Percentiles rank a stretch among this genome's conserved stretches.
These are phyloP conservation scores for Rhododendron mucronatum DNA, from an alignment of 148 eudicot genomes.

Conservation along the genomic window DNA sequence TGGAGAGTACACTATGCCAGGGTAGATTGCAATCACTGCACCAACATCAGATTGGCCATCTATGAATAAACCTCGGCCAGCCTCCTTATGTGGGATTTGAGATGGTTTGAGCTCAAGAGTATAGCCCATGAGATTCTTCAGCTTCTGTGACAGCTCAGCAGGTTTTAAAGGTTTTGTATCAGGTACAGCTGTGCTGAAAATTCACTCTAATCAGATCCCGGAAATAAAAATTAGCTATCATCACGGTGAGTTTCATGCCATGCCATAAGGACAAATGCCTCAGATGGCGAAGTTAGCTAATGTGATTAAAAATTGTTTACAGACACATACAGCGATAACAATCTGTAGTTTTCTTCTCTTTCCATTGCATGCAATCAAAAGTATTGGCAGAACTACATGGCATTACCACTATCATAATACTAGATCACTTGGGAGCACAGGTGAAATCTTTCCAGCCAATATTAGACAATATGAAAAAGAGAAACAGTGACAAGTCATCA, in stretches of 20 bases:
- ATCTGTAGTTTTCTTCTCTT: background rate
- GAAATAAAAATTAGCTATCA: background rate
- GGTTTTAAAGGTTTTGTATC: conserved; percentile 63
- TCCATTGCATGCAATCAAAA: background rate
- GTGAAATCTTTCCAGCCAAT: background rate
- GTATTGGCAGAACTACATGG: background rate
- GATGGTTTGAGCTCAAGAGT: conserved; percentile 72
- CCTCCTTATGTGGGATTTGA: conserved; percentile 75
- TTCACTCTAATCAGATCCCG: conserved; percentile 28
- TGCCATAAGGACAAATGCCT: background rate
- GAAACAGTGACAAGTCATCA: background rate
- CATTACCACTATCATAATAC: background rate
- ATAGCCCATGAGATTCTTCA: conserved; percentile 71
- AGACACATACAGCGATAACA: background rate
- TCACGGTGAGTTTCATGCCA: background rate
- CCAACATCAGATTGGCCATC: conserved; percentile 88
- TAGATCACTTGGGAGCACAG: background rate
- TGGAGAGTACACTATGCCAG: conserved; percentile 85
- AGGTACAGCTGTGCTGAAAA: conserved; percentile 66
- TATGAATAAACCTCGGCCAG: conserved; percentile 79
- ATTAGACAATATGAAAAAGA: background rate
- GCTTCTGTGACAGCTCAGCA: conserved; percentile 42
- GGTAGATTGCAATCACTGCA: conserved; percentile 82
- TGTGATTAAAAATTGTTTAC: background rate
- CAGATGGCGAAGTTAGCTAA: background rate